Evolutionary conservation across 2,329 filamentous ascomycete genomes (phyloP).

Genomic region (Plectosphaerella cucumerina): DNA sequence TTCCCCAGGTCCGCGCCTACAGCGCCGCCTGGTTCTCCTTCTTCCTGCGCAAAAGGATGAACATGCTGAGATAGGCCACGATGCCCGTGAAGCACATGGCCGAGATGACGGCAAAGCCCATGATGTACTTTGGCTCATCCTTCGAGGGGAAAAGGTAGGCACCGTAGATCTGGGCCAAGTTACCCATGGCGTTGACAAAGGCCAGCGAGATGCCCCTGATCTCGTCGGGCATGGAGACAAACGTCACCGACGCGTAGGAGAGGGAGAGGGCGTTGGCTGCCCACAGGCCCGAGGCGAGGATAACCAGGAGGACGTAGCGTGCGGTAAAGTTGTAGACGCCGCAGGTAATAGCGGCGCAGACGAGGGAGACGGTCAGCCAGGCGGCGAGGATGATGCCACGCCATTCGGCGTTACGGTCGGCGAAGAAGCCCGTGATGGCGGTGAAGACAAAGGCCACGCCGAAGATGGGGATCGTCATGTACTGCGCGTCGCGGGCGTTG

Average conservation of each 20-base stretch:
- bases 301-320: slow-evolving; percentile 46
- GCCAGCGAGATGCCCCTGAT: slow-evolving; percentile 40
- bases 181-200: slow-evolving; percentile 50
- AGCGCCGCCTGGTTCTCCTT: no score
- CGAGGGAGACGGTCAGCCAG: slow-evolving; percentile 38
- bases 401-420: slow-evolving; percentile 37
- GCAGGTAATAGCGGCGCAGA: slow-evolving; percentile 35
- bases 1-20: no score
- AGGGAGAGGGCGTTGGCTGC: slow-evolving; percentile 47
- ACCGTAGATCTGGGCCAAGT: slow-evolving; percentile 52
- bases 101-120: slow-evolving; percentile 25
- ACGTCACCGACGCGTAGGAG: slow-evolving; percentile 46
- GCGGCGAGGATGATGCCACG: slow-evolving; percentile 42
- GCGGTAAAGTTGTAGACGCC: slow-evolving; percentile 48
- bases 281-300: slow-evolving; percentile 53
- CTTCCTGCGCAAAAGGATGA: no score
- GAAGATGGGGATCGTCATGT: slow-evolving; percentile 46
- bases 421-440: slow-evolving; percentile 39
- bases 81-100: no score
- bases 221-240: slow-evolving; percentile 43
- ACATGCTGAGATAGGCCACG: no score
- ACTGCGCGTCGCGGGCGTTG: slow-evolving; percentile 21
- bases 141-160: slow-evolving; percentile 45
- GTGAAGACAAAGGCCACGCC: slow-evolving; percentile 47
- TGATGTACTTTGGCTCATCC: slow-evolving; percentile 44